Base-by-base conservation (phyloP, 2,329 filamentous ascomycete species). In the Leptosphaerulina australis region DNA sequence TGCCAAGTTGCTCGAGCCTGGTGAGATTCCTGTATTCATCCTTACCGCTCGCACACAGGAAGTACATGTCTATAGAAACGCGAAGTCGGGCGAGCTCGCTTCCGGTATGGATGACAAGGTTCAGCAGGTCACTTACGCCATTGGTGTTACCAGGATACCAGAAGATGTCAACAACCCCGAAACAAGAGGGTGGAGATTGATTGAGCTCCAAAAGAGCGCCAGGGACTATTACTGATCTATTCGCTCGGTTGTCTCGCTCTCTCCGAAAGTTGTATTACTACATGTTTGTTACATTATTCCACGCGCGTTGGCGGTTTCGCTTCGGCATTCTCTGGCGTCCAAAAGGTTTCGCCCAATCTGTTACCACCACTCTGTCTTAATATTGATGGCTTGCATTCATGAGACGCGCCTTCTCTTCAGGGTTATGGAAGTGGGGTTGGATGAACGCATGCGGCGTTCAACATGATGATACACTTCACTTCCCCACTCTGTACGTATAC, bases 31-130 rank as follows among this genome's bases (percentile, higher is more conserved):
- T 2, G 93, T 99, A 20, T 97, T 99, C 71, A 96, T 99, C 70
- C 88, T 99, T 61, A 97, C 92, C 55, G 96, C 91, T 78, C 83
- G 94, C 59, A 97, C 94, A 9, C 94, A 99, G 73, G 94, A 99
- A 76, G 92, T 99, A 9, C 94, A 99, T 70, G 92, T 97, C 12
- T 99, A 97, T 79, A 85, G 89, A 56, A 96, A 97, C 60, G 86
- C 88, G 50, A 97, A 99, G 81, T 88, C 88, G 1, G 87, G 87
- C 58, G 82, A 97, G 74, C 83, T 99, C 37, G 92, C 93, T 3
- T 93, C 93, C 10, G 94, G 94, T 33, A 97, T 97, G 91, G 94
- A 99, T 75, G 94, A 99, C 76, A 95, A 92, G 77, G 94, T 99
- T 18, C 94, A 99, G 76, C 86, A 96, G 62, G 94, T 99, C 61